These are phyloP conservation scores for Cercospora berteroae DNA, from an alignment of 2,329 filamentous ascomycete species.

Conservation along the genomic window DNA sequence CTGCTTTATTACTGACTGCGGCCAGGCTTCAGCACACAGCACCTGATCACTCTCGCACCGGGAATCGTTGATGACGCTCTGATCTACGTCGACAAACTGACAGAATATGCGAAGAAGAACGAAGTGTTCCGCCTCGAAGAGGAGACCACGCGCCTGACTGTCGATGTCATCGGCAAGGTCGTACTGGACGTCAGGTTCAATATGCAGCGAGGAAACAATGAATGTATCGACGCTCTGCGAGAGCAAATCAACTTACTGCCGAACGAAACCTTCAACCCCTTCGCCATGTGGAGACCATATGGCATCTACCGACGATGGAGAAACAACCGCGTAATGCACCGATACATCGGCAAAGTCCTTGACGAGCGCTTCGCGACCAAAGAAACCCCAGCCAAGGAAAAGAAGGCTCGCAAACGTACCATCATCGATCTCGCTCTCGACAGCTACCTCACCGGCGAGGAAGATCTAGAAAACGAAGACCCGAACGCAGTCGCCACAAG, in stretches of 20 bases:
- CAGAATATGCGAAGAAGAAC: constrained; percentile 37
- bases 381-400: constrained; percentile 28
- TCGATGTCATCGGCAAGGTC: constrained; percentile 46
- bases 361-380: constrained; percentile 37
- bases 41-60: constrained; percentile 43
- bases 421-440: constrained; percentile 35
- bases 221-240: constrained; percentile 40
- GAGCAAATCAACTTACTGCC: constrained; percentile 34
- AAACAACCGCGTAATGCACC: constrained; percentile 25
- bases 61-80: constrained; percentile 39
- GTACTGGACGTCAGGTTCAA: constrained; percentile 41
- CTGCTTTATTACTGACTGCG: neutral
- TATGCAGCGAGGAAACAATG: constrained; percentile 37
- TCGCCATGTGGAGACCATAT: constrained; percentile 23
- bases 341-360: constrained; percentile 35
- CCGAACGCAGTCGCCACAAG: constrained; percentile 12
- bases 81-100: constrained; percentile 38
- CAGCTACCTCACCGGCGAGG: constrained; percentile 36
- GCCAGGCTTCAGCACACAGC: constrained; percentile 39
- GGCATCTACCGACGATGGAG: constrained; percentile 26
- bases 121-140: constrained; percentile 44
- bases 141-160: constrained; percentile 41
- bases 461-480: constrained; percentile 8
- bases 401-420: constrained; percentile 20
- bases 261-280: constrained; percentile 22